Conservation (phyloP, 768 basidiomycete species). For the Neoboletus brunneissimus region DNA sequence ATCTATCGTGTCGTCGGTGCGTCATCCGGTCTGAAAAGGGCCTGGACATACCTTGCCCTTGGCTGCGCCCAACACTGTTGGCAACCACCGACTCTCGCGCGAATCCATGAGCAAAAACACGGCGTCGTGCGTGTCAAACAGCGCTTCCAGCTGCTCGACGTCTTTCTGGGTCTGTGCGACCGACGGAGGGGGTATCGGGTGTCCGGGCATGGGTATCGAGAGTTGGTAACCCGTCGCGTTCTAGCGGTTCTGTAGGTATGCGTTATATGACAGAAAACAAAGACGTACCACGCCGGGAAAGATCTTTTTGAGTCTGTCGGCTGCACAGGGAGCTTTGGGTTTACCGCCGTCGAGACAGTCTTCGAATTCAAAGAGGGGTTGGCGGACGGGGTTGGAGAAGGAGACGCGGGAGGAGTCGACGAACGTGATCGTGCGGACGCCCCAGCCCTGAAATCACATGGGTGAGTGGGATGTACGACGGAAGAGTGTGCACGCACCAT, state of each 20-base stretch:
- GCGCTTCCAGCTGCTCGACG: slow-evolving; percentile 66
- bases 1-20: slow-evolving; percentile 47
- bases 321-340: slow-evolving; percentile 90
- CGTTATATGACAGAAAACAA: too few species aligned
- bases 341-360: slow-evolving; percentile 93
- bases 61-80: slow-evolving; percentile 80
- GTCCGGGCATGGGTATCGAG: slow-evolving; percentile 96
- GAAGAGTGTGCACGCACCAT: slow-evolving; percentile 59
- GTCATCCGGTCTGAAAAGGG: background rate
- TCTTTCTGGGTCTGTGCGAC: slow-evolving; percentile 62
- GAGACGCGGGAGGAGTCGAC: slow-evolving; percentile 90
- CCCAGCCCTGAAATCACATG: slow-evolving; percentile 74
- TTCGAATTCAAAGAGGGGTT: slow-evolving; percentile 93
- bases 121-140: slow-evolving; percentile 85
- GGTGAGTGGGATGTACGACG: background rate
- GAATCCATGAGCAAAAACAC: slow-evolving; percentile 97
- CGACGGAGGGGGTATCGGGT: slow-evolving; percentile 69
- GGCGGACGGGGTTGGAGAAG: slow-evolving; percentile 96
- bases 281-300: slow-evolving; percentile 86
- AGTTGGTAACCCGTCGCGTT: slow-evolving; percentile 77
- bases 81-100: slow-evolving; percentile 95
- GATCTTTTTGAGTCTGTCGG: slow-evolving; percentile 78
- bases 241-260: slow-evolving; percentile 36
- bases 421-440: slow-evolving; percentile 88
- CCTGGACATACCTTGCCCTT: slow-evolving; percentile 70